Conservation (phyloP, 208 protist genomes). For the Trypanosoma rangeli region DNA sequence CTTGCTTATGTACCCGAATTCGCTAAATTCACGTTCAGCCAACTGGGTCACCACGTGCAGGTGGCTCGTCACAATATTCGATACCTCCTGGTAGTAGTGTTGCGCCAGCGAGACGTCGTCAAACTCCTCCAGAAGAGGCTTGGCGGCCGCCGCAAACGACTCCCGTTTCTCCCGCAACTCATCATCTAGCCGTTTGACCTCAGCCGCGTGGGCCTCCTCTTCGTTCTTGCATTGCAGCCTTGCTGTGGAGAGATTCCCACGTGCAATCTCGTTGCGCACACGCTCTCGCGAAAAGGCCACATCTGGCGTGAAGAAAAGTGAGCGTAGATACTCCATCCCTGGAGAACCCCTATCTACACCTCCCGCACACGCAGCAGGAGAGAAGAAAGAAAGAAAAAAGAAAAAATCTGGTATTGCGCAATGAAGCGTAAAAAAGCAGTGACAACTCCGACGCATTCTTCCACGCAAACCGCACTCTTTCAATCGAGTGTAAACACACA, state of each 20-base stretch:
- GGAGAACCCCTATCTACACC: constrained; percentile 1
- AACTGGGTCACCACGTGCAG: constrained; percentile 52
- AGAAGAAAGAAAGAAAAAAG: neutral
- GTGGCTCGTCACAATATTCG: constrained; percentile 47
- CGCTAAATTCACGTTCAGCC: constrained; percentile 51
- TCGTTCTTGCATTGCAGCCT: constrained; percentile 44
- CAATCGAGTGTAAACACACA: neutral
- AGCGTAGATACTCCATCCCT: constrained; percentile 17
- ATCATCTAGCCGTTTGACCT: constrained; percentile 40
- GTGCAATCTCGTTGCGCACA: constrained; percentile 76
- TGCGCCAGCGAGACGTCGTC: constrained; percentile 72
- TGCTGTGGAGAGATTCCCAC: constrained; percentile 36
- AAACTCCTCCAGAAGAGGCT: constrained; percentile 74
- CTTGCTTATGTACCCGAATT: constrained; percentile 88
- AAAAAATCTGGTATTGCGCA: neutral
- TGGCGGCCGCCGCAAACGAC: constrained; percentile 40
- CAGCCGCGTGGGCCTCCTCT: constrained; percentile 29
- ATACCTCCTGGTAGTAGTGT: constrained; percentile 82
- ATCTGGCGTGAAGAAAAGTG: constrained; percentile 52
- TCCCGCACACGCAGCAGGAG: neutral
- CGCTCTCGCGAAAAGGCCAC: constrained; percentile 53
- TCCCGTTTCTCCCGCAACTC: constrained; percentile 52
- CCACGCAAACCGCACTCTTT: neutral
- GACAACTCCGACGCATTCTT: neutral
- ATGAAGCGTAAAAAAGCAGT: neutral